Percentiles rank a stretch among this genome's conserved stretches.
Conservation (phyloP, 352 stramenopile species). For the Phytophthora quininea region DNA sequence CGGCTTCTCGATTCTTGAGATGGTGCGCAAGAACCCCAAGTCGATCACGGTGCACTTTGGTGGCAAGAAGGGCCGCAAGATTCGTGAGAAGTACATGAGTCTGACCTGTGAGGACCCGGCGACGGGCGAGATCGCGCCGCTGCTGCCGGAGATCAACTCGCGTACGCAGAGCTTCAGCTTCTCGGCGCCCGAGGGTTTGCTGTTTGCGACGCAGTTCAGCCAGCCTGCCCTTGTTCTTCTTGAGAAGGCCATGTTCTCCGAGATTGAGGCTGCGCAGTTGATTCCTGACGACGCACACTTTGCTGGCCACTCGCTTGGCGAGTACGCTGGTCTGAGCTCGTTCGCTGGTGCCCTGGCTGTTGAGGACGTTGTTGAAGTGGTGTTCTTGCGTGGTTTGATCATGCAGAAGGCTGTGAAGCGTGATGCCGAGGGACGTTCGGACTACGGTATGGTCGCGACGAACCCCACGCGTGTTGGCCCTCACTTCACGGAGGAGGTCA, state of each 20-base stretch:
- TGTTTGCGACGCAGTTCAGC: constrained; percentile 89
- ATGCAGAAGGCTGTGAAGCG: constrained; percentile 69
- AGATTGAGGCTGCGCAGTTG: constrained; percentile 73
- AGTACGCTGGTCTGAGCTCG: constrained; percentile 85
- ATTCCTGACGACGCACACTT: constrained; percentile 81
- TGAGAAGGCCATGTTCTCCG: constrained; percentile 87
- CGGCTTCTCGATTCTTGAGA: constrained; percentile 90
- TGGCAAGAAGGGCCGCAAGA: constrained; percentile 73
- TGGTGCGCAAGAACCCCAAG: constrained; percentile 87
- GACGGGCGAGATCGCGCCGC: constrained; percentile 53
- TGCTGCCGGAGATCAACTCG: constrained; percentile 84
- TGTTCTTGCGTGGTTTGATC: constrained; percentile 83
- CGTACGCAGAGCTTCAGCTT: constrained; percentile 88
- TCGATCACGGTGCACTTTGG: constrained; percentile 89
- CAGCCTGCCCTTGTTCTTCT: constrained; percentile 83
- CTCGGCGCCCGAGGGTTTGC: constrained; percentile 68
- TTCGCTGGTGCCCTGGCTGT: constrained; percentile 75
- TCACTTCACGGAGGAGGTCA: constrained; percentile 70
- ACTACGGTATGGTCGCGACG: constrained; percentile 89
- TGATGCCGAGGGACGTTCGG: constrained; percentile 66
- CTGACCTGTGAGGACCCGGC: constrained; percentile 69
- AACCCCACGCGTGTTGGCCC: constrained; percentile 80
- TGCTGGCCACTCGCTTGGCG: constrained; percentile 88
- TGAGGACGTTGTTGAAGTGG: constrained; percentile 79
- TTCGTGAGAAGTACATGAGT: constrained; percentile 89